Evolutionary conservation across 2,329 filamentous ascomycete species (phyloP).

Genomic region (Beauveria varroae): DNA sequence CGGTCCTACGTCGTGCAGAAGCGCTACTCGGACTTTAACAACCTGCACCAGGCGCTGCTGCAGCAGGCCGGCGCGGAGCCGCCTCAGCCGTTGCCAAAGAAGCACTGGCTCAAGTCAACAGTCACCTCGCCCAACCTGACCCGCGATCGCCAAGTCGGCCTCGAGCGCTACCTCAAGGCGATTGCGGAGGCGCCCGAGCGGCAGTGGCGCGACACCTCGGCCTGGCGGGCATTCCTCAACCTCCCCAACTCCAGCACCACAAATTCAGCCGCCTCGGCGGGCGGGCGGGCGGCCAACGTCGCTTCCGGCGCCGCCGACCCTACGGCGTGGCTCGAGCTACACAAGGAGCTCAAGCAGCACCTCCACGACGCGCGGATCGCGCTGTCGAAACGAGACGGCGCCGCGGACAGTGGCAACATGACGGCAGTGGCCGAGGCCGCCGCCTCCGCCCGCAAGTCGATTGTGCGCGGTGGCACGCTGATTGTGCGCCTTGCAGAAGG

Average conservation of each 20-base stretch:
- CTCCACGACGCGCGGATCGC: slow-evolving; percentile 60
- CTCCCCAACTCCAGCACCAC: slow-evolving; percentile 49
- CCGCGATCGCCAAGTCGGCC: slow-evolving; percentile 57
- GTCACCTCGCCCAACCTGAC: slow-evolving; percentile 62
- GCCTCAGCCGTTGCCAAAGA: slow-evolving; percentile 59
- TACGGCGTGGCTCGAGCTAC: slow-evolving; percentile 68
- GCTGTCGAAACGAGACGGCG: slow-evolving; percentile 59
- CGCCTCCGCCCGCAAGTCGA: slow-evolving; percentile 64
- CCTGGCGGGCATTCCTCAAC: slow-evolving; percentile 68
- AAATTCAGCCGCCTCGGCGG: slow-evolving; percentile 41
- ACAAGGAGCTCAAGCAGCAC: slow-evolving; percentile 63
- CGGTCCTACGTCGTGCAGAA: slow-evolving; percentile 70
- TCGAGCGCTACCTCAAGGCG: slow-evolving; percentile 64
- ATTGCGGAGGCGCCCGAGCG: slow-evolving; percentile 68
- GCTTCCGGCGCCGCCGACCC: slow-evolving; percentile 45
- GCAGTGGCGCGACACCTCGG: slow-evolving; percentile 65
- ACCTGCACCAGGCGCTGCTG: slow-evolving; percentile 56
- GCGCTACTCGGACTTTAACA: slow-evolving; percentile 72
- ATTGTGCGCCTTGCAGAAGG: slow-evolving; percentile 60
- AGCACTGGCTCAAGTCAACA: slow-evolving; percentile 72
- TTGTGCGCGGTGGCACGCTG: slow-evolving; percentile 61
- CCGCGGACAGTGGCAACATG: slow-evolving; percentile 31
- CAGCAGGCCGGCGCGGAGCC: slow-evolving; percentile 55
- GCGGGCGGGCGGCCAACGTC: slow-evolving; percentile 33
- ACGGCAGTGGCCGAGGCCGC: slow-evolving; percentile 52